Evolutionary conservation across 352 stramenopile species (phyloP), one percentile per base, ranked within the genome.

Genomic region (Pythium monospermum): DNA sequence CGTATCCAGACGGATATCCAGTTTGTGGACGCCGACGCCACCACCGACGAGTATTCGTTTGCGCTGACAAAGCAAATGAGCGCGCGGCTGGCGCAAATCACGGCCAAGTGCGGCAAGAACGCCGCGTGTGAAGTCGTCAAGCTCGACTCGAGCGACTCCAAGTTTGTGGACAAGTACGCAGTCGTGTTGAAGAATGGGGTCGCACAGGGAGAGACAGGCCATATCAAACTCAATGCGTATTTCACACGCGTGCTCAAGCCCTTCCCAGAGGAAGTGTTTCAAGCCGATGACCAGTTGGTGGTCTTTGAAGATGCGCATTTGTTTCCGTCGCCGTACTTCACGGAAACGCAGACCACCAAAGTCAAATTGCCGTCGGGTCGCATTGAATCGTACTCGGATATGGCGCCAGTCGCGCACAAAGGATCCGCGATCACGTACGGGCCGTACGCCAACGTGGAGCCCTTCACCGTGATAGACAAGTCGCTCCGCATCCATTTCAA

Each of bases 221-320:
- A 67, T 46, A 67, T 95, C 36, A 94, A 94, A 65, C 52, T 95
- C 53, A 85, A 69, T 27, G 60, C 75, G 26, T 78, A 86, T 61
- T 94, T 86, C 43, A 93, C 83, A 50, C 81, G 73, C 53, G 64
- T 88, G 45, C 62, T 96, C 21, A 85, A 62, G 57, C 85, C 82
- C 21, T 92, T 86, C 66, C 85, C 85, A 6, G 71, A 54, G 1
- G 76, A 91, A 43, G 72, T 96, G 36, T 68, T 71, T 54, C 85
- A 96, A 59, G 70, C 63, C 13, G 85, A 96, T 12, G 82, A 94
- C 51, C 85, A 96, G 60, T 69, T 93, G 4, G 85, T 96, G 35
- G 58, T 90, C 5, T 94, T 87, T 44, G 69, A 86, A 26, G 75
- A 79, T 26, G 71, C 50, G 39, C 71, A 90, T 49, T 49, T 93